phyloP scores from a whole-genome alignment of 257 asterid genomes.

The Solanum etuberosum region DNA sequence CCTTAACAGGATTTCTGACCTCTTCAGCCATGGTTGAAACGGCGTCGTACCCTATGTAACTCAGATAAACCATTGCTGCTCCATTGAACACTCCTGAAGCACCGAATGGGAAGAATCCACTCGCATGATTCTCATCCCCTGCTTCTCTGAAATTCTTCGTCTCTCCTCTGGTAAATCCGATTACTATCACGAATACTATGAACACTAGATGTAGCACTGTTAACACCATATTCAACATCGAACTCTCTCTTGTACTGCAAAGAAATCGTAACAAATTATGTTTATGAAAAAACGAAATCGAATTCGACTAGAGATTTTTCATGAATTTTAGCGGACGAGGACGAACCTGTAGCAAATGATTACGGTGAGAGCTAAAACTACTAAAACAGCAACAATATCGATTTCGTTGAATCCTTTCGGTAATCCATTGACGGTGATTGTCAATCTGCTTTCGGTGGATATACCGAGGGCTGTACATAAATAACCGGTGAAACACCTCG shows the following conservation, averaged over 20 bases:
- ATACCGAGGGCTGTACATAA: conserved; percentile 61
- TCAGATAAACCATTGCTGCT: conserved; percentile 83
- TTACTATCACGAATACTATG: conserved; percentile 55
- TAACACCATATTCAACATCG: conserved; percentile 63
- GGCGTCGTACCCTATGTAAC: conserved; percentile 95
- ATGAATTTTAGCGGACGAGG: not conserved
- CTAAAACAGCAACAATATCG: conserved; percentile 66
- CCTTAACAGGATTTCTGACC: conserved; percentile 64
- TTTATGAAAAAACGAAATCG: not conserved
- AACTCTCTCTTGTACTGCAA: conserved; percentile 79
- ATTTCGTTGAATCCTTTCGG: conserved; percentile 77
- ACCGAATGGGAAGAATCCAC: conserved; percentile 78
- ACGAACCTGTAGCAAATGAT: conserved; percentile 77
- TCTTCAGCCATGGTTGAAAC: conserved; percentile 98
- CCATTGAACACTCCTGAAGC: conserved; percentile 77
- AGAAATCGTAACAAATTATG: not conserved
- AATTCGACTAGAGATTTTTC: not conserved
- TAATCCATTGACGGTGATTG: conserved; percentile 37
- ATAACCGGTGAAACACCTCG: conserved; percentile 83
- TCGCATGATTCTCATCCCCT: conserved; percentile 25
- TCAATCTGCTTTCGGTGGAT: conserved; percentile 23
- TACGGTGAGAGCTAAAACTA: conserved; percentile 61
- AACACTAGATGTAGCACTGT: conserved; percentile 67
- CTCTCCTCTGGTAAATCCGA: conserved; percentile 72
- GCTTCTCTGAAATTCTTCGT: conserved; percentile 55